Conservation (phyloP, 208 protist species). For the Crithidia expoeki region DNA sequence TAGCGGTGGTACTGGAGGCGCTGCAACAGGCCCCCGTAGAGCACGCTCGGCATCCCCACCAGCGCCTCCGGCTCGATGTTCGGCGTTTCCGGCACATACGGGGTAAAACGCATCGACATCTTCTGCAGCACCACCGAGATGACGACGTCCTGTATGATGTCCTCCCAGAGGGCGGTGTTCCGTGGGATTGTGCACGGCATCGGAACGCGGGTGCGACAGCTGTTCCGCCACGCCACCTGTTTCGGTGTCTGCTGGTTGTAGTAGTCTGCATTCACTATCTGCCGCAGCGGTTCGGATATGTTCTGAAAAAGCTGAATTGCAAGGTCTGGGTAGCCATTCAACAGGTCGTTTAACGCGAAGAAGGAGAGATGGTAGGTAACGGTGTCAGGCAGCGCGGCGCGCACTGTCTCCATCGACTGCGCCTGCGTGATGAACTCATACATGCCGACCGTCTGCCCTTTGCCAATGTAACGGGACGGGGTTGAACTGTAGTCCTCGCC, state of each 20-base stretch:
- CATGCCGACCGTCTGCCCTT: constrained; percentile 75
- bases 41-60: constrained; percentile 18
- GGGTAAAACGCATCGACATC: constrained; percentile 59
- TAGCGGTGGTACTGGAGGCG: constrained; percentile 39
- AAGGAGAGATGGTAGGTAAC: constrained; percentile 81
- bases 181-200: constrained; percentile 35
- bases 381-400: constrained; percentile 67
- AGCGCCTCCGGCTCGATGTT: constrained; percentile 30
- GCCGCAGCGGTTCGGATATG: constrained; percentile 71
- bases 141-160: constrained; percentile 75
- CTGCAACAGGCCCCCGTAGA: constrained; percentile 24
- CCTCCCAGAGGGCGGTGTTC: constrained; percentile 52
- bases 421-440: constrained; percentile 83
- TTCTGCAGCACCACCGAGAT: constrained; percentile 49
- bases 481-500: constrained; percentile 58
- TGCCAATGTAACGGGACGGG: constrained; percentile 58
- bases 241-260: constrained; percentile 43
- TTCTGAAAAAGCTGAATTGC: constrained; percentile 82
- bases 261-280: constrained; percentile 72
- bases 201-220: constrained; percentile 53
- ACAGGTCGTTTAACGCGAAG: constrained; percentile 68
- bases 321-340: constrained; percentile 76
- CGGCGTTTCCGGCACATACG: constrained; percentile 29
- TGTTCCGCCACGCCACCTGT: constrained; percentile 48
- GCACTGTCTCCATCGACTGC: constrained; percentile 69